Percentiles rank a stretch among this genome's conserved stretches.
These are phyloP conservation scores for Saccharomycopsis selenospora DNA, from an alignment of 805 yeast genomes.

Conservation along the genomic window DNA sequence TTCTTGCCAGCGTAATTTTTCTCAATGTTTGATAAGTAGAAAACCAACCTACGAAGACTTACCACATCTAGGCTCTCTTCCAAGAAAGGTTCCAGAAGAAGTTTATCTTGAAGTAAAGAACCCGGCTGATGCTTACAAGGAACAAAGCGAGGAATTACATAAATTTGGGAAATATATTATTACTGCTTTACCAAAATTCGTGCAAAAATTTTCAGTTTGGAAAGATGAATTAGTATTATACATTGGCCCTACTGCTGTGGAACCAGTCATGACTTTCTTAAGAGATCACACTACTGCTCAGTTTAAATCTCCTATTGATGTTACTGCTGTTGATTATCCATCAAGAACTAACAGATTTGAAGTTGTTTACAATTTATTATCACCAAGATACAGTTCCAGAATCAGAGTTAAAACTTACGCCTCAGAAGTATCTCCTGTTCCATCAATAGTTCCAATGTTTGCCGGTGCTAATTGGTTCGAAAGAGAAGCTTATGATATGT, in stretches of 20 bases:
- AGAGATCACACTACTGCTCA: slow-evolving; percentile 76
- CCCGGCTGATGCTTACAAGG: slow-evolving; percentile 70
- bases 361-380: slow-evolving; percentile 74
- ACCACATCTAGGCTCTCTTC: slow-evolving; percentile 13
- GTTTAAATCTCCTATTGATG: slow-evolving; percentile 69
- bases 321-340: slow-evolving; percentile 85
- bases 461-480: slow-evolving; percentile 89
- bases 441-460: slow-evolving; percentile 62
- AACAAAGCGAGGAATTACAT: slow-evolving; percentile 63
- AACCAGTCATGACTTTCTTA: slow-evolving; percentile 64
- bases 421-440: slow-evolving; percentile 74
- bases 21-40: neutral
- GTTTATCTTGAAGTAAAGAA: slow-evolving; percentile 34
- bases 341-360: slow-evolving; percentile 78
- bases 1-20: slow-evolving; percentile 1
- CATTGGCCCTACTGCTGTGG: slow-evolving; percentile 67
- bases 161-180: slow-evolving; percentile 74
- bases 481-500: slow-evolving; percentile 83
- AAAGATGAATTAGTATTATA: slow-evolving; percentile 76
- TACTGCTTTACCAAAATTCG: slow-evolving; percentile 70
- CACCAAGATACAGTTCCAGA: slow-evolving; percentile 78
- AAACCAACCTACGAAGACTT: slow-evolving; percentile 19
- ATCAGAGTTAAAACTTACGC: slow-evolving; percentile 87
- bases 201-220: slow-evolving; percentile 85
- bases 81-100: slow-evolving; percentile 21